Percentiles rank a stretch among this genome's conserved stretches.
Evolutionary conservation across 768 basidiomycete species (phyloP).

Genomic region (Lactifluus pinguis): DNA sequence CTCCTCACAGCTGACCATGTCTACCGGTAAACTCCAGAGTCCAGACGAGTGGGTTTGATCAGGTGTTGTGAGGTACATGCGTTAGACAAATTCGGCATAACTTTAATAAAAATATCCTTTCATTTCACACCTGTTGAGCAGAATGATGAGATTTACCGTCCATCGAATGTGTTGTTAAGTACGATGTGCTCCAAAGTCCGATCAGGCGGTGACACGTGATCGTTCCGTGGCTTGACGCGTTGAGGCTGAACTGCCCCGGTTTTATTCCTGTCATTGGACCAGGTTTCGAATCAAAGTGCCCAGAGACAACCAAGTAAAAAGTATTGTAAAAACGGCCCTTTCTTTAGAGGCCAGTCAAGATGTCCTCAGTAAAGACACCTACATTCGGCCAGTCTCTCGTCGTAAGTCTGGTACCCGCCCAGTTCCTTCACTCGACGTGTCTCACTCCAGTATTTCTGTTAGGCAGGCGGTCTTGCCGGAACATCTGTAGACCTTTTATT

Average conservation of each 20-base stretch:
- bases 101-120: background rate
- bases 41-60: background rate
- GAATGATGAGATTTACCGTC: background rate
- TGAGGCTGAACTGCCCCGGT: too few relatives aligned
- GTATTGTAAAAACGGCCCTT: background rate
- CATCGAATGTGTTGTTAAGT: too few relatives aligned
- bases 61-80: background rate
- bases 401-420: slow-evolving; percentile 19
- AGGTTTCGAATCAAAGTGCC: background rate
- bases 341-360: background rate
- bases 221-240: background rate
- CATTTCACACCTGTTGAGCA: background rate
- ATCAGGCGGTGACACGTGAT: slow-evolving; percentile 5
- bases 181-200: too few relatives aligned
- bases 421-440: background rate
- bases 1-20: slow-evolving; percentile 66
- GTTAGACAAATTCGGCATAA: background rate
- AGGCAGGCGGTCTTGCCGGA: slow-evolving; percentile 90
- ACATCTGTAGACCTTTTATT: slow-evolving; percentile 91
- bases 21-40: slow-evolving; percentile 52
- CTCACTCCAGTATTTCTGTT: background rate
- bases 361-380: slow-evolving; percentile 15
- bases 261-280: too few relatives aligned
- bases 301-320: background rate
- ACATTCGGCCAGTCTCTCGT: slow-evolving; percentile 27